Conservation (phyloP, 2,329 filamentous ascomycete species). For the Colletotrichum phormii region DNA sequence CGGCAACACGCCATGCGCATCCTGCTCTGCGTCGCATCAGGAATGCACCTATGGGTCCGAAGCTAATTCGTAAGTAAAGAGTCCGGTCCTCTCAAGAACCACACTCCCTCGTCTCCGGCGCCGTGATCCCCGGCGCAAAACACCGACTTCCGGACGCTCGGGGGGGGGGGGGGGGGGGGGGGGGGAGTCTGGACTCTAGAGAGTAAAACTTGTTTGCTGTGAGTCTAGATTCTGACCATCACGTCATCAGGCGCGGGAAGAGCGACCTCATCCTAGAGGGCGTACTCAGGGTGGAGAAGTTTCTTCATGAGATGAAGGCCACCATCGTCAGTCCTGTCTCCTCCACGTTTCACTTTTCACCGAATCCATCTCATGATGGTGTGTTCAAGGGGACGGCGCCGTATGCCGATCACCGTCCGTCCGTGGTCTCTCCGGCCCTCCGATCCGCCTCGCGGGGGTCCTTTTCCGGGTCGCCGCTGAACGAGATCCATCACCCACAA, state of each 20-base stretch:
- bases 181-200: background rate
- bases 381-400: slow-evolving; percentile 21
- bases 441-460: slow-evolving; percentile 41
- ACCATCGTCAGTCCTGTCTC: slow-evolving; percentile 47
- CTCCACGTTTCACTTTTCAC: slow-evolving; percentile 25
- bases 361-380: slow-evolving; percentile 27
- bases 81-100: too few relatives aligned
- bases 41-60: slow-evolving; percentile 56
- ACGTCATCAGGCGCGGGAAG: slow-evolving; percentile 55
- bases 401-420: slow-evolving; percentile 24
- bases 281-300: slow-evolving; percentile 59
- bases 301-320: slow-evolving; percentile 57
- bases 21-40: slow-evolving; percentile 49
- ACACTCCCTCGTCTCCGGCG: background rate
- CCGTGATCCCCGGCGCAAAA: slow-evolving; percentile 20
- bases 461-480: slow-evolving; percentile 38
- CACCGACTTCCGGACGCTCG: background rate
- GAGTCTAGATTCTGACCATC: slow-evolving; percentile 12
- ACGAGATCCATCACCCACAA: slow-evolving; percentile 38
- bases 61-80: slow-evolving; percentile 53
- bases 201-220: background rate
- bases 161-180: too few relatives aligned
- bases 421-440: slow-evolving; percentile 36
- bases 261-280: slow-evolving; percentile 64
- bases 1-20: slow-evolving; percentile 57